These are phyloP conservation scores for Erucastrum elatum DNA, from an alignment of 345 rosid species.

Conservation along the genomic window DNA sequence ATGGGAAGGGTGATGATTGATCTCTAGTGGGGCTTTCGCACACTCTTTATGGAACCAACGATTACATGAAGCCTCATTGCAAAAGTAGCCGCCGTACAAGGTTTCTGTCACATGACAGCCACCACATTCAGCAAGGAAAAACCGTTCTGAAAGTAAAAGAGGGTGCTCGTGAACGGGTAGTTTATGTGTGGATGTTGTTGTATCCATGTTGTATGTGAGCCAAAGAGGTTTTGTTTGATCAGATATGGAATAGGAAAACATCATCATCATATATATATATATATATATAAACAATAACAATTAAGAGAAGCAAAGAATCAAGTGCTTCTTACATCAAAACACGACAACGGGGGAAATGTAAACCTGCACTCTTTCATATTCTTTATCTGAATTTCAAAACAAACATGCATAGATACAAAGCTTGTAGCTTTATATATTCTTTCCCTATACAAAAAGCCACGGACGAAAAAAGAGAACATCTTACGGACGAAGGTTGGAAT, in stretches of 20 bases:
- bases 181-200: background rate
- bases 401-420: too few relatives aligned
- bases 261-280: background rate
- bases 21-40: conserved; percentile 6
- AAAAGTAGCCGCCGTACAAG: background rate
- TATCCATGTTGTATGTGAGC: background rate
- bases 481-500: too few relatives aligned
- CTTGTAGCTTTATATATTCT: too few relatives aligned
- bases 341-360: background rate
- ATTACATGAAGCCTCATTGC: background rate
- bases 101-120: background rate
- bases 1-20: conserved; percentile 10
- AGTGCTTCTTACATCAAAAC: background rate
- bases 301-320: background rate
- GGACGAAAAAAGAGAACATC: too few relatives aligned
- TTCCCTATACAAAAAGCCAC: too few relatives aligned
- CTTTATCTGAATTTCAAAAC: too few relatives aligned
- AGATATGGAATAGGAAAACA: too few relatives aligned
- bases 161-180: background rate
- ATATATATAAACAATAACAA: background rate
- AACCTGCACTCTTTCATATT: background rate
- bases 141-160: background rate
- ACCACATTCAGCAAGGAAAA: accelerated
- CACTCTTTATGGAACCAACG: background rate
- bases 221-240: background rate